A percentile compares a stretch with the other conserved stretches of the same genome.
phyloP scores from a whole-genome alignment of 129 eudicot species.

The Artemisia argyi region DNA sequence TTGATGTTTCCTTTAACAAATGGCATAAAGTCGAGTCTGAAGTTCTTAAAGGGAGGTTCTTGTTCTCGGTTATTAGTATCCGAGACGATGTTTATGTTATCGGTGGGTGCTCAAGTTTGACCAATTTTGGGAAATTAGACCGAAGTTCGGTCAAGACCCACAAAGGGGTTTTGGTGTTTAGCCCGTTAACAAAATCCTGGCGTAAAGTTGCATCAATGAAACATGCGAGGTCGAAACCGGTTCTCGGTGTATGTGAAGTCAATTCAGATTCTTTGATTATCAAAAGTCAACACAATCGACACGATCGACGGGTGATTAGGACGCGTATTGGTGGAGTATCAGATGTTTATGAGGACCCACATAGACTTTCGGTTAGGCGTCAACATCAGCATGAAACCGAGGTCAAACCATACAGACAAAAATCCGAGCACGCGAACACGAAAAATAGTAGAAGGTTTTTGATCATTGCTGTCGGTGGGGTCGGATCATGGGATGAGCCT shows the following conservation, averaged over 20 bases:
- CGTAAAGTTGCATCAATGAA: conserved; percentile 82
- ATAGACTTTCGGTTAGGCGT: conserved; percentile 84
- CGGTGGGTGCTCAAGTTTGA: conserved; percentile 96
- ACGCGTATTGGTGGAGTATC: conserved; percentile 80
- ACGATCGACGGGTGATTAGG: conserved; percentile 60
- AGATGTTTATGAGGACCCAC: conserved; percentile 96
- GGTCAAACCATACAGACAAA: conserved; percentile 44
- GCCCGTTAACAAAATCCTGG: conserved; percentile 73
- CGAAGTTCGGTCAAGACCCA: conserved; percentile 88
- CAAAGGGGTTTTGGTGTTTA: conserved; percentile 76
- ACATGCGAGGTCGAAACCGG: conserved; percentile 79
- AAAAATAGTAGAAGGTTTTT: conserved; percentile 58
- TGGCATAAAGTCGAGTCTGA: conserved; percentile 83
- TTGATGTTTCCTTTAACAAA: conserved; percentile 61
- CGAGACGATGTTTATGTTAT: conserved; percentile 65
- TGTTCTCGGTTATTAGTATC: conserved; percentile 77
- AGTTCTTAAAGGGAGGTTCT: conserved; percentile 72
- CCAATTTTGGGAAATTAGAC: conserved; percentile 71
- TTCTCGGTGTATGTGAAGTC: conserved; percentile 68
- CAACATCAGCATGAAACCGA: conserved; percentile 63
- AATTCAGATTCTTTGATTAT: conserved; percentile 43
- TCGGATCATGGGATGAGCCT: conserved; percentile 92
- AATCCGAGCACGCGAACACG: conserved; percentile 28
- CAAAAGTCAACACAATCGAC: conserved; percentile 52
- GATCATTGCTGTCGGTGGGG: conserved; percentile 84